These are phyloP conservation scores for Chalara sp. DNA, from an alignment of 2,329 filamentous ascomycete species.

Conservation along the genomic window DNA sequence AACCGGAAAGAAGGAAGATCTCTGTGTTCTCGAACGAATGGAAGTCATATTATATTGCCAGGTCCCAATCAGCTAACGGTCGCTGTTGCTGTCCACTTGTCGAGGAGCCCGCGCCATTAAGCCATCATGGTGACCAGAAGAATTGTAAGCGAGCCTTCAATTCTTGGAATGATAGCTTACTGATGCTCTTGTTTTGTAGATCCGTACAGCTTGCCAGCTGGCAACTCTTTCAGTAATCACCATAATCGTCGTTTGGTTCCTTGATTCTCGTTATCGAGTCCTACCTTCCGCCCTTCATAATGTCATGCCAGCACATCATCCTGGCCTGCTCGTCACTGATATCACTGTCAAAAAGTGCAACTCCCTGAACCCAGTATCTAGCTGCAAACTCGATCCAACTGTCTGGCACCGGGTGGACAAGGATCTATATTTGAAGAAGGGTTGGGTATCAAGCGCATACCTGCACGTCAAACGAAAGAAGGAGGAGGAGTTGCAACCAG, in stretches of 20 bases:
- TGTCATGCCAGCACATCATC: constrained; percentile 61
- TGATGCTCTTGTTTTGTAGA: constrained; percentile 27
- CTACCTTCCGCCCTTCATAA: constrained; percentile 63
- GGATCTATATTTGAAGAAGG: constrained; percentile 58
- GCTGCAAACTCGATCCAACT: constrained; percentile 51
- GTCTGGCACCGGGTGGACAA: constrained; percentile 64
- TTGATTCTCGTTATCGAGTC: constrained; percentile 63
- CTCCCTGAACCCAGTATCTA: constrained; percentile 50
- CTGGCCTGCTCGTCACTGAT: constrained; percentile 64
- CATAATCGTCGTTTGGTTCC: constrained; percentile 53
- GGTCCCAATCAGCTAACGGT: neutral
- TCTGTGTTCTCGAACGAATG: too few relatives aligned
- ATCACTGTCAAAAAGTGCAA: constrained; percentile 60
- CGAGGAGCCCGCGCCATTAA: constrained; percentile 4
- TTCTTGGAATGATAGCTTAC: neutral
- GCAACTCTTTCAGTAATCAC: constrained; percentile 34
- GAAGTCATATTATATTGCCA: too few relatives aligned
- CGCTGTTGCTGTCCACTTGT: constrained; percentile 6
- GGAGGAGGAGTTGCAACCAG: constrained; percentile 58
- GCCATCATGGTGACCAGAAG: constrained; percentile 25
- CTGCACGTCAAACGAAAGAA: constrained; percentile 63
- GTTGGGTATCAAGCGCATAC: constrained; percentile 60
- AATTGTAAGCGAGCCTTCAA: constrained; percentile 19
- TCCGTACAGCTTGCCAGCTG: constrained; percentile 33
- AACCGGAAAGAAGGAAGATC: too few relatives aligned